phyloP scores from a whole-genome alignment of 2,329 filamentous ascomycete species.

The Colletotrichum sp. region DNA sequence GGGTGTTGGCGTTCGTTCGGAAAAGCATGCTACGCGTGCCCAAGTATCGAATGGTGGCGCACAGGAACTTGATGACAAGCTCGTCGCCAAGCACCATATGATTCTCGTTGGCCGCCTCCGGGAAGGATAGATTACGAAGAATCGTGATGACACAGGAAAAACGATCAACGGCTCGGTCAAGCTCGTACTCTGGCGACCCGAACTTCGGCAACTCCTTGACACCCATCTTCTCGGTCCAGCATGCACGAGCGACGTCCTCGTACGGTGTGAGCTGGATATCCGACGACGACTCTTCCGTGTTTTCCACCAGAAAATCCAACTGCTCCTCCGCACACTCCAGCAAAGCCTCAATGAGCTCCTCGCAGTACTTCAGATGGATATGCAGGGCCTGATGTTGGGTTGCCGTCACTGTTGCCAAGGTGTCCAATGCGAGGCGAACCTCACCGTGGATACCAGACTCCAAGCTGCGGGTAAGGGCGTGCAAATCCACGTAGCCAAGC shows the following conservation, averaged over 20 bases:
- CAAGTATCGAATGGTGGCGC: constrained; percentile 82
- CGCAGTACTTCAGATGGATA: constrained; percentile 73
- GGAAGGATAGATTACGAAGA: constrained; percentile 89
- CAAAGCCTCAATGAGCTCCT: constrained; percentile 87
- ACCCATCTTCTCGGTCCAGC: constrained; percentile 73
- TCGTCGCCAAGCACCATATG: constrained; percentile 77
- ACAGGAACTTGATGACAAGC: constrained; percentile 81
- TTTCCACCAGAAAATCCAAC: constrained; percentile 81
- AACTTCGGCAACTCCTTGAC: constrained; percentile 77
- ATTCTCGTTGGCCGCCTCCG: constrained; percentile 62
- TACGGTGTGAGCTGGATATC: constrained; percentile 84
- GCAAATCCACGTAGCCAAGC: constrained; percentile 87
- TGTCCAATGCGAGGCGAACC: constrained; percentile 88
- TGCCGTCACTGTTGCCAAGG: constrained; percentile 69
- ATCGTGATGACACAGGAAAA: constrained; percentile 92
- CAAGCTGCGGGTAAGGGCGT: constrained; percentile 86
- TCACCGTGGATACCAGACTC: constrained; percentile 91
- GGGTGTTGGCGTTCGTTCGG: constrained; percentile 79
- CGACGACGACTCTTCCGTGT: constrained; percentile 85
- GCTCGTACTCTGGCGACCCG: constrained; percentile 78
- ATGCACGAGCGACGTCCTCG: constrained; percentile 85
- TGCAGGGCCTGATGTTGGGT: constrained; percentile 71
- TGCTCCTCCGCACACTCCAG: constrained; percentile 93
- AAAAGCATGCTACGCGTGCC: constrained; percentile 89
- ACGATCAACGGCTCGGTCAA: constrained; percentile 86